Base-by-base conservation (phyloP, 176 grass and related monocot genomes). In the Aegilops speltoides region DNA sequence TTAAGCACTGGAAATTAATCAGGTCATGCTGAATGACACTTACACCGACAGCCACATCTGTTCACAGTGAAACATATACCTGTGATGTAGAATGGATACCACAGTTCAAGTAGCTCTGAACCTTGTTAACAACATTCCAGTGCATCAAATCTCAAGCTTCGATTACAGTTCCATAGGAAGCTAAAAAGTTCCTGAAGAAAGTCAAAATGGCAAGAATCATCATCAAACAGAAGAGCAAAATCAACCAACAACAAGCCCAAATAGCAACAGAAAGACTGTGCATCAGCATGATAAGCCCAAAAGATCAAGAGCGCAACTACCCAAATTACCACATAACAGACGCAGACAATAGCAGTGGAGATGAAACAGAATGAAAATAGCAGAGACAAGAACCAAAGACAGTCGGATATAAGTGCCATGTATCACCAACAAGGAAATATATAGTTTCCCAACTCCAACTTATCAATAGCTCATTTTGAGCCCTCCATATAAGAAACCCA, bases 1-100 rank as follows among this genome's bases (percentile, higher is more conserved):
- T 23, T 71, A 40, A 38, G 60, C 41, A 88, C 77, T 24, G 15
- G 14, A 85, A 85, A 84, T 80, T 61, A 62, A 81, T 85, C 32
- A 14, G 11, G 61, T 14, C 28, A 33, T 56, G 22, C 26, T 38
- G 57, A 63, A 46, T 70, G 81, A 63, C 10, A 84, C 15, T 74
- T 80, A 75, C 46, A 84, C 34, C 59, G 10, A 31, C 76, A 37
- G 8, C 3, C 26, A 41, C 17, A 75, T 38, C 7, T 24, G 3
- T 10, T 12, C 36, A 59, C 14, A 59, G 16, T 13, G 67, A 38
- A 60, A 19, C 48, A 25, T 37, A 83, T 72, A 83, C 67, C 67
- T 73, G 14, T 60, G 32, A 69, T 36, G 19, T 52, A 67, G 12
- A 34, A 73, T 33, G 60, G 7, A 84, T n/a, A 67, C 19, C 64